Conservation (phyloP, 2,329 filamentous ascomycete species). For the Paradendryphiella salina region DNA sequence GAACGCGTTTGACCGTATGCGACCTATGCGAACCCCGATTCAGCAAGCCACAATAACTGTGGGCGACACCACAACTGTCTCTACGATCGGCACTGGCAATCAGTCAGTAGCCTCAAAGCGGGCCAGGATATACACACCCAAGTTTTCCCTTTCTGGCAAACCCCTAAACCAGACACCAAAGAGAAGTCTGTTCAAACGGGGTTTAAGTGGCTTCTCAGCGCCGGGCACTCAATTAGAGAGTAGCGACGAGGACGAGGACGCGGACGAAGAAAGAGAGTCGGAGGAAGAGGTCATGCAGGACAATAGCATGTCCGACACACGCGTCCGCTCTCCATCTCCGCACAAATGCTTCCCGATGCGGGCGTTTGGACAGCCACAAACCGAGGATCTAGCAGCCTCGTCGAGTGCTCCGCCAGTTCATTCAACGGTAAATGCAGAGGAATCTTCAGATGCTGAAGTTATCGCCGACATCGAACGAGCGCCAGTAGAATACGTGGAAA, state of each 20-base stretch:
- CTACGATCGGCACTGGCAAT: conserved; percentile 61
- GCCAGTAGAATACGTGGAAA: conserved; percentile 10
- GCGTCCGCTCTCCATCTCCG: conserved; percentile 22
- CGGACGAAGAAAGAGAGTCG: conserved; percentile 13
- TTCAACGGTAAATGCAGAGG: conserved; percentile 3
- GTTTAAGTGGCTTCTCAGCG: conserved; percentile 59
- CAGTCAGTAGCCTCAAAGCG: conserved; percentile 53
- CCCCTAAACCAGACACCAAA: conserved; percentile 36
- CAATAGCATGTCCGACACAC: conserved; percentile 20
- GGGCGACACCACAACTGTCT: conserved; percentile 67
- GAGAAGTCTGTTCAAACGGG: conserved; percentile 48
- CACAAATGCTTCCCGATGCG: conserved; percentile 11
- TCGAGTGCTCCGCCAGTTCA: conserved; percentile 18
- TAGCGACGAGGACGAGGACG: conserved; percentile 34
- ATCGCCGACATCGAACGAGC: conserved; percentile 5
- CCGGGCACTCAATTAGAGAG: conserved; percentile 53
- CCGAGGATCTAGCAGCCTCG: conserved; percentile 20
- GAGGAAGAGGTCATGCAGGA: conserved; percentile 15
- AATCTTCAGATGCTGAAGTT: conserved; percentile 7
- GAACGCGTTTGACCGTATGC: conserved; percentile 67
- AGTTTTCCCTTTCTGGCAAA: conserved; percentile 37
- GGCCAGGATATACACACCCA: conserved; percentile 49
- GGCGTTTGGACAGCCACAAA: conserved; percentile 20
- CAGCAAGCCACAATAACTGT: conserved; percentile 76
- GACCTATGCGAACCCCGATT: conserved; percentile 62